Conservation (phyloP, 2,329 filamentous ascomycete species). For the Phialophora expanda region DNA sequence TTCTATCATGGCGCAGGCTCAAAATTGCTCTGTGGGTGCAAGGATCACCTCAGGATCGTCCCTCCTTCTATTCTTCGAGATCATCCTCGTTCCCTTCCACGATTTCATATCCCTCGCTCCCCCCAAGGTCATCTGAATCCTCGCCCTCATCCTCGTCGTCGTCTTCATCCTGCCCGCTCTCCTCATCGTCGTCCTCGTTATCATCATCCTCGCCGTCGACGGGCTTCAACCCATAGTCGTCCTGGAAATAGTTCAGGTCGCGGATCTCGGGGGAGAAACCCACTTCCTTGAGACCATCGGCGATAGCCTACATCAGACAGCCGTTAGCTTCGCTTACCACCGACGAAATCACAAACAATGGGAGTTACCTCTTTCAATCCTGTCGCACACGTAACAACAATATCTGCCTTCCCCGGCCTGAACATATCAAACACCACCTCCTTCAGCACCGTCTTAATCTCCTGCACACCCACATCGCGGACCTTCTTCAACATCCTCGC, state of each 20-base stretch:
- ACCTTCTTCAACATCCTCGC: conserved; percentile 77
- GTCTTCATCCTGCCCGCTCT: conserved; percentile 46
- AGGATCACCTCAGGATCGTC: background rate
- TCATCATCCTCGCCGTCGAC: conserved; percentile 65
- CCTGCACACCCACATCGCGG: conserved; percentile 72
- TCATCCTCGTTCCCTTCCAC: conserved; percentile 25
- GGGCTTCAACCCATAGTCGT: conserved; percentile 81
- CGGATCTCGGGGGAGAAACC: conserved; percentile 81
- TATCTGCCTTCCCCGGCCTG: conserved; percentile 76
- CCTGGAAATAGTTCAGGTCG: conserved; percentile 78
- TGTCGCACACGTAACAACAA: conserved; percentile 86
- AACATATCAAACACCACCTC: conserved; percentile 82
- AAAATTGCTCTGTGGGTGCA: background rate
- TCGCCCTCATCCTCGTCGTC: conserved; percentile 51
- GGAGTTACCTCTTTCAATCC: conserved; percentile 79
- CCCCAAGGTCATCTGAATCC: conserved; percentile 56
- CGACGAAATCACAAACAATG: conserved; percentile 4
- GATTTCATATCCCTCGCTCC: conserved; percentile 49
- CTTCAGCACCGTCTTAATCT: conserved; percentile 75
- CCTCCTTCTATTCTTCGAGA: background rate
- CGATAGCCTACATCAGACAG: conserved; percentile 65
- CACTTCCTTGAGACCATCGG: conserved; percentile 72
- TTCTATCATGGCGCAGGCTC: background rate
- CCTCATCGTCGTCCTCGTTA: conserved; percentile 65
- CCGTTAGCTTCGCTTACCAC: conserved; percentile 28